Base-by-base conservation (phyloP, 2,329 filamentous ascomycete species). In the Achaetomium macrosporum region DNA sequence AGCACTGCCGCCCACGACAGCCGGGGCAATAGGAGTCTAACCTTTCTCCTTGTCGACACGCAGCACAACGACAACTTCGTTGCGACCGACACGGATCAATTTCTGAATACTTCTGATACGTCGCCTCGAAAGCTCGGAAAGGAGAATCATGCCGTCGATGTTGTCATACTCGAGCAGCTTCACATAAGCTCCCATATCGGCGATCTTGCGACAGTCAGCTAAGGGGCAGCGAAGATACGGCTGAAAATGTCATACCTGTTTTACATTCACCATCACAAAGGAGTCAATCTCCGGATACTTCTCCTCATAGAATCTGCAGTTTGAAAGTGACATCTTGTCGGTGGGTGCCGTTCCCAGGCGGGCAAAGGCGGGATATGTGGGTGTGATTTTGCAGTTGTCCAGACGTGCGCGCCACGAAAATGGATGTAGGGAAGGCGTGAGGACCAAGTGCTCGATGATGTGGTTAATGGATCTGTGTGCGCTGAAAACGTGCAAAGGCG, bases 211-310 rank as follows among this genome's bases (percentile, higher is more conserved):
- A 35, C 35, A 10, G 47, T 58, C 52, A 60, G 57, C 41, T 17
- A 25, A 9, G 30, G 17, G 30, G 31, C 35, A 16, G 29, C 29
- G 17, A n/a, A 7, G 35, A 13, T 15, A 10, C 31, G 12, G 15
- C 7, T 35, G 35, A 16, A 36, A n/a, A 20, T 15, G 20, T 20
- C 79, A 59, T 70, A 91, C 88, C 85, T 96, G 90, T 83, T 96
- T 95, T 66, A 97, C 93, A 74, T 97, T 99, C 71, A 99, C 93
- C 93, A 99, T 99, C 70, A 99, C 95, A 76, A 96, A 97, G 80
- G 90, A 95, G 76, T 99, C 93, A 71, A 99, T 92, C 81, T 97
- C 93, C 55, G 90, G 90, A 69, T 87, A 95, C 68, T 84, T 83
- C 59, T 83, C 79, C 66, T 69, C 68, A 60, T 71, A 71, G 31